Evolutionary conservation across 805 yeast species (phyloP), one percentile per base, ranked within the genome.

Genomic region (Ogataea degrootiae): DNA sequence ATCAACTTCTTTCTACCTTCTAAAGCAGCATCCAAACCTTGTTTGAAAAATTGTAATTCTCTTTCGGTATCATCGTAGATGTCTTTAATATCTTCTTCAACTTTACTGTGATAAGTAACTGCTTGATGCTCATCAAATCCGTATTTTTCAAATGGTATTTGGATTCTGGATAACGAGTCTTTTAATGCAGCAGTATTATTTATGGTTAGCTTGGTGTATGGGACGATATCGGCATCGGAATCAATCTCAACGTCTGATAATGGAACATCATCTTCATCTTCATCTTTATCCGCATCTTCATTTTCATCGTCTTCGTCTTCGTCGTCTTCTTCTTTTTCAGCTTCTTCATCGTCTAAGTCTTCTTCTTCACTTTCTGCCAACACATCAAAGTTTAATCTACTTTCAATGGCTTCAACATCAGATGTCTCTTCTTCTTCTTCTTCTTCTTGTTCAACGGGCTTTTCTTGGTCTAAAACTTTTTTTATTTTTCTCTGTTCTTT

Each of bases 31-130:
- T 80, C 85, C 48, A 94, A 77, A 6, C 96, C 96, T 72, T 94
- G 99, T 65, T 88, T 90, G 69, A 91, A 94, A 60, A 94, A 92
- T 23, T 96, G 95, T 54, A 94, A 72, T 71, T 94, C 99, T 66
- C 99, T 82, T 68, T 90, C 92, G 39, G 97, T 87, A 60, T 94
- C 99, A 62, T 94, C 97, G 60, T 91, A 87, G 51, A 92, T 86
- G 65, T 92, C 97, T 62, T 79, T 85, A 60, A 87, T 84, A 46
- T 79, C 79, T 19, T 78, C 65, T 62, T 79, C 92, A 41, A 85
- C 77, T 43, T 77, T 76, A 16, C 71, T 77, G 14, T 73, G 70
- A 39, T 91, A 76, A 14, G 84, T 76, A 35, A 90, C 66, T 15
- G 87, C 68, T 71, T 88, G 90, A 66, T 87, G 96, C 70, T 94